Evolutionary conservation across 768 basidiomycete genomes (phyloP).

Genomic region (Pleurotus pulmonarius): DNA sequence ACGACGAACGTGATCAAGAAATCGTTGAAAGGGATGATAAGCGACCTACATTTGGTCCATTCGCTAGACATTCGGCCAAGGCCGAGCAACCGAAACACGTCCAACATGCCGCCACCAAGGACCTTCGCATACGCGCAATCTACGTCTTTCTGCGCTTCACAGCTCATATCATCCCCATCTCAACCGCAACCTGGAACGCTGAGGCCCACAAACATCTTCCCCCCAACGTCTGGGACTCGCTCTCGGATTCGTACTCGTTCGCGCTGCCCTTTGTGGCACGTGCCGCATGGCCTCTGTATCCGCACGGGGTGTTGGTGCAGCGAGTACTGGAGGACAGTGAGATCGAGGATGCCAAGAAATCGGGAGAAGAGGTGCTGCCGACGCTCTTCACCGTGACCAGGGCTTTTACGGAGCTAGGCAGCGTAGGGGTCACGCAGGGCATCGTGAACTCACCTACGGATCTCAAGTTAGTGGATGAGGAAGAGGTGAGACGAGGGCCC

Average conservation of each 20-base stretch:
- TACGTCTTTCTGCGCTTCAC: conserved; percentile 79
- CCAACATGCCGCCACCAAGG: conserved; percentile 24
- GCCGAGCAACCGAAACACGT: background rate
- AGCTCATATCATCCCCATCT: conserved; percentile 60
- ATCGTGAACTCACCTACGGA: conserved; percentile 45
- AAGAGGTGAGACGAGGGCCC: conserved; percentile 45
- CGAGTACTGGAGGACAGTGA: conserved; percentile 67
- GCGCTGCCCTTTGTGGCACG: conserved; percentile 78
- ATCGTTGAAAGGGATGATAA: conserved; percentile 11
- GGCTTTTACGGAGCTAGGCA: conserved; percentile 70
- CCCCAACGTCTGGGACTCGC: conserved; percentile 1
- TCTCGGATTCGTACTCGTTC: conserved; percentile 49
- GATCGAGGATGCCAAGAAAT: conserved; percentile 58
- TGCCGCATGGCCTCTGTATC: conserved; percentile 73
- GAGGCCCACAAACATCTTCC: background rate
- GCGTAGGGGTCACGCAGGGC: conserved; percentile 63
- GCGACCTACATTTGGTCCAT: conserved; percentile 54
- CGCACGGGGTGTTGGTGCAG: conserved; percentile 79
- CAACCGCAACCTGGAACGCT: background rate
- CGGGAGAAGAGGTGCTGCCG: conserved; percentile 67
- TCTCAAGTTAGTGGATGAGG: conserved; percentile 48
- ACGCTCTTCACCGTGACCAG: conserved; percentile 78
- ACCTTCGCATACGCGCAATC: conserved; percentile 50
- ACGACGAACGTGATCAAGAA: background rate
- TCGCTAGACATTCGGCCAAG: conserved; percentile 25